A percentile compares a stretch with the other conserved stretches of the same genome.
Conservation (phyloP, 2,329 filamentous ascomycete species). For the Dichotomopilus funicola region DNA sequence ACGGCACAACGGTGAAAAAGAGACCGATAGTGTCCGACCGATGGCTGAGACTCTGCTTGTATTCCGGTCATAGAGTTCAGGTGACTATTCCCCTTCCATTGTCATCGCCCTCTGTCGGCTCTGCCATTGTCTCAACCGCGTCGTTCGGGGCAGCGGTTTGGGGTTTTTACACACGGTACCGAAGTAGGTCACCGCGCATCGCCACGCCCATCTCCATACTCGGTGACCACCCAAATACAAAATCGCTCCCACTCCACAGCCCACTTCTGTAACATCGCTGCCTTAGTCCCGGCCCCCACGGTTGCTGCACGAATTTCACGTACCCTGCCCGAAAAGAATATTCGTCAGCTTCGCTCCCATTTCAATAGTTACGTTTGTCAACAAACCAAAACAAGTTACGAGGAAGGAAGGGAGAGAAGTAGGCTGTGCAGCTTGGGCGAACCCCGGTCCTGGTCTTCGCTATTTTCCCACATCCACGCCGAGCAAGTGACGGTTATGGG, state of each 20-base stretch:
- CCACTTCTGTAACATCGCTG: conserved; percentile 70
- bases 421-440: neutral
- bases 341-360: neutral
- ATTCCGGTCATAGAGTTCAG: no score
- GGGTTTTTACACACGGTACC: neutral
- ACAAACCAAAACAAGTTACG: no score
- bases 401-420: no score
- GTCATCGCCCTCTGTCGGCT: no score
- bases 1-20: neutral
- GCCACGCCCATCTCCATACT: conserved; percentile 44
- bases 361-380: neutral
- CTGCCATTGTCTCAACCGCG: neutral
- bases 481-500: neutral
- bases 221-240: conserved; percentile 80
- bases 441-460: neutral
- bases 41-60: no score
- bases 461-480: neutral
- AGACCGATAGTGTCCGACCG: neutral
- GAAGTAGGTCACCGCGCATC: neutral
- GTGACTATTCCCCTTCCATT: no score
- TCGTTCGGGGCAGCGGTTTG: neutral
- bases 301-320: conserved; percentile 67
- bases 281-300: conserved; percentile 63
- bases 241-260: conserved; percentile 78
- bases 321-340: conserved; percentile 32